phyloP scores from a whole-genome alignment of 2,329 filamentous ascomycete species.

The Hymenoscyphus scutula region DNA sequence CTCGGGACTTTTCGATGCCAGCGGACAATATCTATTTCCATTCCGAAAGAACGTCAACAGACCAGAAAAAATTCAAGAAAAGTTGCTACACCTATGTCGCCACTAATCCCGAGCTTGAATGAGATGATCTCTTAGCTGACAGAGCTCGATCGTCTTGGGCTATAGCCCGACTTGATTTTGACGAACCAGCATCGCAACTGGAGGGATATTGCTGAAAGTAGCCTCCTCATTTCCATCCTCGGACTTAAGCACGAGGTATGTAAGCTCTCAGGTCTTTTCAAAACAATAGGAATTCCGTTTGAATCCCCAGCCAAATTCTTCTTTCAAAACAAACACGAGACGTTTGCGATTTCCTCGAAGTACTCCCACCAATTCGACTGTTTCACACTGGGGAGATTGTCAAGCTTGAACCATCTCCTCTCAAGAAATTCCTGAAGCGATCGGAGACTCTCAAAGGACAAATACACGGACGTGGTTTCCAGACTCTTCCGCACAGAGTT shows the following conservation, averaged over 20 bases:
- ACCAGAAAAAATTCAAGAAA: too few species aligned
- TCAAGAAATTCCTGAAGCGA: slow-evolving; percentile 29
- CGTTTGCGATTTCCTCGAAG: slow-evolving; percentile 31
- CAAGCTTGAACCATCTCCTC: slow-evolving; percentile 27
- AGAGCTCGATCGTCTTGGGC: too few species aligned
- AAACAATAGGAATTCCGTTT: not conserved
- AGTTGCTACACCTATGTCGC: too few species aligned
- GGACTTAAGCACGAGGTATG: not conserved
- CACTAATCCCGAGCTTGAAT: too few species aligned
- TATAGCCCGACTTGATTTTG: too few species aligned
- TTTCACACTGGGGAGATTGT: slow-evolving; percentile 15
- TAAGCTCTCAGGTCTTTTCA: not conserved
- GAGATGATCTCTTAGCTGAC: too few species aligned
- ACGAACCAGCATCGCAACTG: too few species aligned
- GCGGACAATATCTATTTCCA: too few species aligned
- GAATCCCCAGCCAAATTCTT: not conserved
- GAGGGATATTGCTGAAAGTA: not conserved
- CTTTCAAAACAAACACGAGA: slow-evolving; percentile 31
- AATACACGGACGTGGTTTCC: slow-evolving; percentile 22
- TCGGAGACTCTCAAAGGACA: slow-evolving; percentile 31
- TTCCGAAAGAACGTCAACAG: too few species aligned
- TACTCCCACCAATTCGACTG: slow-evolving; percentile 30
- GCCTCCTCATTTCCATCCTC: not conserved
- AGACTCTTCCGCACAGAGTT: slow-evolving; percentile 28
- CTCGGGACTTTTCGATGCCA: too few species aligned